Conservation (phyloP, 2,329 filamentous ascomycete genomes). For the Cercospora sojina region DNA sequence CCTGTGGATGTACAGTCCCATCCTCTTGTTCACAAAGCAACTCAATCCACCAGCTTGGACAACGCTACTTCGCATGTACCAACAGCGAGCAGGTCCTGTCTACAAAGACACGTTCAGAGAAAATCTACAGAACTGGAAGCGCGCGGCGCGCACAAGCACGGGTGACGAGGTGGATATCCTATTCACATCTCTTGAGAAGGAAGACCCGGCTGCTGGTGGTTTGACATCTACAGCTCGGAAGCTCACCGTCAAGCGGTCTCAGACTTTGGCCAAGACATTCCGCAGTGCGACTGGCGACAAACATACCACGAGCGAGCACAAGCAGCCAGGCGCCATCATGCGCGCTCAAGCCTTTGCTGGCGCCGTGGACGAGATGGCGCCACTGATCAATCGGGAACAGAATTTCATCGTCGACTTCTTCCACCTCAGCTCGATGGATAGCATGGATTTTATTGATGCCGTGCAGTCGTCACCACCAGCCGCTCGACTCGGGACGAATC, state of each 20-base stretch:
- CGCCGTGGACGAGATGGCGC: constrained; percentile 76
- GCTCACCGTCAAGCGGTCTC: constrained; percentile 88
- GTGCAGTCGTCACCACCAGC: constrained; percentile 66
- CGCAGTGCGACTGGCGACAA: constrained; percentile 65
- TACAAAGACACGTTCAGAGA: constrained; percentile 83
- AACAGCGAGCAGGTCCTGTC: constrained; percentile 69
- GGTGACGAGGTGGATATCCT: constrained; percentile 55
- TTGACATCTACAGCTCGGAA: constrained; percentile 77
- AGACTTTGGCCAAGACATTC: constrained; percentile 75
- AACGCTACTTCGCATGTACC: constrained; percentile 74
- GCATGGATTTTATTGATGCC: constrained; percentile 77
- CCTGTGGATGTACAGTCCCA: constrained; percentile 83
- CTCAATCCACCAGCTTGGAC: constrained; percentile 81
- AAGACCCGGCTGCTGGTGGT: constrained; percentile 59
- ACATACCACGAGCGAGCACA: constrained; percentile 58
- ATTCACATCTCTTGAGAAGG: constrained; percentile 89
- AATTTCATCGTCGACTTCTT: constrained; percentile 98
- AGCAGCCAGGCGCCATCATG: constrained; percentile 44
- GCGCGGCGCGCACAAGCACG: constrained; percentile 33
- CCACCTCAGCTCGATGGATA: constrained; percentile 83
- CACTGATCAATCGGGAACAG: constrained; percentile 86
- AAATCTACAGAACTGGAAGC: constrained; percentile 70
- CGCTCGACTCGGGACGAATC: constrained; percentile 68
- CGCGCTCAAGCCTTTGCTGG: constrained; percentile 80
- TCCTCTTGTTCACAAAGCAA: constrained; percentile 85